phyloP scores from a whole-genome alignment of 148 eudicot genomes.

The Salicornia ramosissima region DNA sequence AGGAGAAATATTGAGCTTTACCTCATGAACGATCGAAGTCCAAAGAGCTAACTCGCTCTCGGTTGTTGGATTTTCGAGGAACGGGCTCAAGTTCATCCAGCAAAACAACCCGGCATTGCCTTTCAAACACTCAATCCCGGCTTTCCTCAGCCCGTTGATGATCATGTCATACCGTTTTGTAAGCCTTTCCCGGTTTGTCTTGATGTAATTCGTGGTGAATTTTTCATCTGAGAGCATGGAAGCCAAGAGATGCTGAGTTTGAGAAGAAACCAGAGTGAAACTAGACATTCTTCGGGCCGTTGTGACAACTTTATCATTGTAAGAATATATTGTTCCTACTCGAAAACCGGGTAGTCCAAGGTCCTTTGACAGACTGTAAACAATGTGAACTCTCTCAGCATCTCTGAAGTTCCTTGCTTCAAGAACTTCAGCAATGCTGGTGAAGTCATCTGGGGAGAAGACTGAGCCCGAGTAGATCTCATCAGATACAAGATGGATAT shows the following conservation, averaged over 20 bases:
- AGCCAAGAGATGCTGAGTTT: conserved; percentile 71
- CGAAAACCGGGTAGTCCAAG: conserved; percentile 87
- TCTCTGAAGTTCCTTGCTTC: conserved; percentile 39
- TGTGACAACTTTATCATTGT: conserved; percentile 78
- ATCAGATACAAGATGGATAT: conserved; percentile 80
- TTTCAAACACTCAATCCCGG: conserved; percentile 62
- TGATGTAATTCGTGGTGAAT: conserved; percentile 58
- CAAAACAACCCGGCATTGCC: conserved; percentile 86
- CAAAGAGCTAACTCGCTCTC: conserved; percentile 61
- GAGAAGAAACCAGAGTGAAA: conserved; percentile 81
- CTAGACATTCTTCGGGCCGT: conserved; percentile 92
- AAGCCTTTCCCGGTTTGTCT: conserved; percentile 51
- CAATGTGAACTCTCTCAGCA: conserved; percentile 68
- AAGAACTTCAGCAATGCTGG: conserved; percentile 69
- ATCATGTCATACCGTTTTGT: conserved; percentile 59
- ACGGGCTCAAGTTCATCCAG: conserved; percentile 72
- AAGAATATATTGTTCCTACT: conserved; percentile 77
- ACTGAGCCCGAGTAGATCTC: conserved; percentile 92
- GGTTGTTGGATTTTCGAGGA: conserved; percentile 37
- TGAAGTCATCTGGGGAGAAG: conserved; percentile 54
- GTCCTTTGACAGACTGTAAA: conserved; percentile 88
- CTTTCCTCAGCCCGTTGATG: conserved; percentile 42
- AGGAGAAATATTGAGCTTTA: conserved; percentile 73
- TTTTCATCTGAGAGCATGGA: conserved; percentile 53
- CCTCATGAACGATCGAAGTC: conserved; percentile 44